Percentiles rank a stretch among this genome's conserved stretches.
Conservation (phyloP, 768 basidiomycete species). For the Chalciporus pseudorubinellus region DNA sequence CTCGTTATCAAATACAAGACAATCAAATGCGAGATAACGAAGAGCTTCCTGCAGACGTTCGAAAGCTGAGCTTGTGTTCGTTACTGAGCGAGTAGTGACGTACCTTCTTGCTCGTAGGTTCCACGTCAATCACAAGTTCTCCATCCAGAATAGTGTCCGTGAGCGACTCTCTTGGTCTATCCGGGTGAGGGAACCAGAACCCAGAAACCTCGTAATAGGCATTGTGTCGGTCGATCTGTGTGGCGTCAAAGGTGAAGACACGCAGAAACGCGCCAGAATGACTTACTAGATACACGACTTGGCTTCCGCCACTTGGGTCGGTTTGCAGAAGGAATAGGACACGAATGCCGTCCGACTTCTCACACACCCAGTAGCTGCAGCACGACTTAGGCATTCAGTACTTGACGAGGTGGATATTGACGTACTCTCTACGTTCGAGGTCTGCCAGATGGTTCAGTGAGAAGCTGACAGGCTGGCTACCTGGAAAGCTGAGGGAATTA, state of each 20-base stretch:
- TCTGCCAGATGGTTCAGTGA: slow-evolving; percentile 61
- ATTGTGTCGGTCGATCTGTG: slow-evolving; percentile 93
- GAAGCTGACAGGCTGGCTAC: slow-evolving; percentile 95
- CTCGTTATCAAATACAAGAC: slow-evolving; percentile 79
- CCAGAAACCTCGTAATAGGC: slow-evolving; percentile 71
- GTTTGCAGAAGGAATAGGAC: slow-evolving; percentile 80
- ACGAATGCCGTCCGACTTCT: slow-evolving; percentile 95
- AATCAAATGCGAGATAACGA: slow-evolving; percentile 89
- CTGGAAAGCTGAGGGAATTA: slow-evolving; percentile 70
- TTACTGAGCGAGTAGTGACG: slow-evolving; percentile 21
- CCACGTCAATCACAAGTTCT: slow-evolving; percentile 89
- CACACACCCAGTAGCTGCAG: slow-evolving; percentile 95
- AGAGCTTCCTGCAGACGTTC: slow-evolving; percentile 60
- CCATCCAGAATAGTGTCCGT: slow-evolving; percentile 86
- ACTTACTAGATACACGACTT: slow-evolving; percentile 75
- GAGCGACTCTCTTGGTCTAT: slow-evolving; percentile 63
- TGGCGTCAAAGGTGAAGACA: slow-evolving; percentile 5
- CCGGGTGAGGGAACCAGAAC: slow-evolving; percentile 88
- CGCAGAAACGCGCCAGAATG: background rate
- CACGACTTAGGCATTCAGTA: slow-evolving; percentile 13
- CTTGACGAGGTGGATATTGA: background rate
- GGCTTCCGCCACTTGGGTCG: slow-evolving; percentile 48
- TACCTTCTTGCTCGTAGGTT: slow-evolving; percentile 71
- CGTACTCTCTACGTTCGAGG: slow-evolving; percentile 81
- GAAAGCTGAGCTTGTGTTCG: background rate